Evolutionary conservation across 2,329 filamentous ascomycete genomes (phyloP).

Genomic region (Colletotrichum phormii): DNA sequence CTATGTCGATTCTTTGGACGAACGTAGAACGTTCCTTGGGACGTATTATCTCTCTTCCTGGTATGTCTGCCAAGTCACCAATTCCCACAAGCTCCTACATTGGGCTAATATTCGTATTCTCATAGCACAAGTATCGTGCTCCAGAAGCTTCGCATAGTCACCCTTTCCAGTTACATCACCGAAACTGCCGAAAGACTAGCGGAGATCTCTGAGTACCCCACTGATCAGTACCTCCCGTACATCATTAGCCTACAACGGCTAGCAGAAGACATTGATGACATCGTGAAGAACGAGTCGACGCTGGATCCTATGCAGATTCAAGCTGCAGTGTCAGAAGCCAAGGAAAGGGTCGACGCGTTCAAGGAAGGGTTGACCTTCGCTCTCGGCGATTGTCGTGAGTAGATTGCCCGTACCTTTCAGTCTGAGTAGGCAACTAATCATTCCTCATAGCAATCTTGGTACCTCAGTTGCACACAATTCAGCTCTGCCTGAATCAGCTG

Average conservation of each 20-base stretch:
- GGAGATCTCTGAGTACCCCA: conserved; percentile 25
- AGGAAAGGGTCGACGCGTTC: conserved; percentile 27
- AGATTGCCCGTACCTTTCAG: neutral
- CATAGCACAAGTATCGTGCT: conserved; percentile 44
- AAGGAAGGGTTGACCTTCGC: conserved; percentile 43
- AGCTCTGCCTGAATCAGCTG: conserved; percentile 46
- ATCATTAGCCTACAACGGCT: conserved; percentile 46
- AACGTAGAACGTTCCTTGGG: conserved; percentile 45
- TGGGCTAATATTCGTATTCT: neutral
- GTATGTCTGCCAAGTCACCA: conserved; percentile 33
- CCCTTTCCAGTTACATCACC: conserved; percentile 43
- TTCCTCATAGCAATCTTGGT: conserved; percentile 40
- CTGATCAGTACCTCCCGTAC: conserved; percentile 44
- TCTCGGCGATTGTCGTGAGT: conserved; percentile 46
- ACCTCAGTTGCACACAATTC: conserved; percentile 43
- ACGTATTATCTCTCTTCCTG: conserved; percentile 48
- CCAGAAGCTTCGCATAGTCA: conserved; percentile 45
- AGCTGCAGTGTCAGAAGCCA: conserved; percentile 27
- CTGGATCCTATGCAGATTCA: conserved; percentile 31
- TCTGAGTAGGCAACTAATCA: neutral
- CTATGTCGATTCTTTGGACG: conserved; percentile 37
- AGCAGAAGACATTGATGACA: conserved; percentile 45
- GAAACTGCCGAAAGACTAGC: conserved; percentile 42
- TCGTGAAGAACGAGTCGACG: conserved; percentile 36
- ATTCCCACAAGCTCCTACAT: no score